A percentile compares a stretch with the other conserved stretches of the same genome.
These are phyloP conservation scores for Lactuca saligna DNA, from an alignment of 129 eudicot species.

Conservation along the genomic window DNA sequence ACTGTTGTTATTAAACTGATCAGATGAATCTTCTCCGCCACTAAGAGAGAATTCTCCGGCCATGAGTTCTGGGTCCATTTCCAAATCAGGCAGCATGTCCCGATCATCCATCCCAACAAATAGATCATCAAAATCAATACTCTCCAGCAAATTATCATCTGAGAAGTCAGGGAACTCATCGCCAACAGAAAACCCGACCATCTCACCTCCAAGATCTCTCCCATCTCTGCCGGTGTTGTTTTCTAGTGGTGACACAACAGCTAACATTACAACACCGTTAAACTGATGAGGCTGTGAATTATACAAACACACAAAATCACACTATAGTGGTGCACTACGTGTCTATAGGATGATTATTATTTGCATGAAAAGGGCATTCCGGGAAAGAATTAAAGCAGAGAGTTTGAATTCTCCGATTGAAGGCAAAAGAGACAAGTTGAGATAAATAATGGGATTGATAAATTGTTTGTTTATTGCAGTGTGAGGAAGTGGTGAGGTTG, in stretches of 20 bases:
- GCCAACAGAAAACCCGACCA: slow-evolving; percentile 40
- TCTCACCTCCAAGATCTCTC: slow-evolving; percentile 35
- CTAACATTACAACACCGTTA: slow-evolving; percentile 59
- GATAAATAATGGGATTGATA: slow-evolving; percentile 19
- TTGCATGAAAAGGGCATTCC: slow-evolving; percentile 16
- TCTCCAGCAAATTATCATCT: slow-evolving; percentile 67
- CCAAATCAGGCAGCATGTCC: slow-evolving; percentile 79
- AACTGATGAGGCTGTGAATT: slow-evolving; percentile 1
- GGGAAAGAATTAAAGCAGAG: neutral
- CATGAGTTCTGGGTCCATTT: slow-evolving; percentile 73
- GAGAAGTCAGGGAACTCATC: slow-evolving; percentile 60
- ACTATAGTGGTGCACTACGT: slow-evolving; percentile 2
- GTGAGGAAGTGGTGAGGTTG: slow-evolving; percentile 43
- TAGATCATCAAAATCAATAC: slow-evolving; percentile 86
- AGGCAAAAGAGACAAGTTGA: slow-evolving; percentile 19
- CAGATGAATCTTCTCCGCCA: slow-evolving; percentile 54
- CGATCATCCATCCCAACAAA: slow-evolving; percentile 68
- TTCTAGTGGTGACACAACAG: slow-evolving; percentile 62
- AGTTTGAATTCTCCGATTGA: slow-evolving; percentile 11
- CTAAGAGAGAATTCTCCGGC: slow-evolving; percentile 69
- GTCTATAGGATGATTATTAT: slow-evolving; percentile 5
- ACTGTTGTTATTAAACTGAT: slow-evolving; percentile 24
- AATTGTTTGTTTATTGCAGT: slow-evolving; percentile 31
- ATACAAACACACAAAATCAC: neutral
- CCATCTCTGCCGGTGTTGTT: slow-evolving; percentile 43